Percentiles rank a stretch among this genome's conserved stretches.
These are phyloP conservation scores for Venturia carpophila DNA, from an alignment of 2,329 filamentous ascomycete genomes.

Conservation along the genomic window DNA sequence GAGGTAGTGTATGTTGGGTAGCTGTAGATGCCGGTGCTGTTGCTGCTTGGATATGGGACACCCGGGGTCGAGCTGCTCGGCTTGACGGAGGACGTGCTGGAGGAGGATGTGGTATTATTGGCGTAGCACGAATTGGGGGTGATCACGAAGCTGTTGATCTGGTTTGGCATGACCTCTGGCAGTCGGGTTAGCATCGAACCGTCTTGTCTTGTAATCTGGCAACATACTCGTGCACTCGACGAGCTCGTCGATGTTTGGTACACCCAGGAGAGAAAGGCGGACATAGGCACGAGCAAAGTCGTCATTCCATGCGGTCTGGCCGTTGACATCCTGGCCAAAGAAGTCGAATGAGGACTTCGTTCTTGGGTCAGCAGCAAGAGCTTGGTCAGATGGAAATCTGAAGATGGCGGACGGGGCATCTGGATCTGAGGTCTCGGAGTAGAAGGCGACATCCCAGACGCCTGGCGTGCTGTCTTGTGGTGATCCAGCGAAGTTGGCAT, in stretches of 20 bases:
- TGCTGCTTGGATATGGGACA: background rate
- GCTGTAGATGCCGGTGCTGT: background rate
- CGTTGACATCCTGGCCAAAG: constrained; percentile 13
- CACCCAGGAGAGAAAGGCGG: constrained; percentile 23
- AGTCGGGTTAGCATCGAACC: background rate
- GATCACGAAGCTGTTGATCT: constrained; percentile 8
- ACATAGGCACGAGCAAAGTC: constrained; percentile 23
- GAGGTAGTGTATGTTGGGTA: background rate
- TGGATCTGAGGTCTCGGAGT: constrained; percentile 22
- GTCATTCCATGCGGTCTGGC: constrained; percentile 13
- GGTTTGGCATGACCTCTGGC: constrained; percentile 1
- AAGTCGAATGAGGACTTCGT: background rate
- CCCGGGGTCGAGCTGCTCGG: background rate
- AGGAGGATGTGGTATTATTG: background rate
- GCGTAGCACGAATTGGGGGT: background rate
- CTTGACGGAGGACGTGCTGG: background rate
- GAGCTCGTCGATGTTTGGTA: constrained; percentile 25
- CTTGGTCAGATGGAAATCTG: constrained; percentile 21
- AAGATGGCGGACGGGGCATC: constrained; percentile 23
- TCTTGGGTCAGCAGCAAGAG: constrained; percentile 10
- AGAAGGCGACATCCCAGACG: constrained; percentile 24
- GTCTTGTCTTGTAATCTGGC: constrained; percentile 2
- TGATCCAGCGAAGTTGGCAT: constrained; percentile 26
- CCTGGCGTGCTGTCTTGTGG: constrained; percentile 21
- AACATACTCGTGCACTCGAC: constrained; percentile 23